phyloP scores from a whole-genome alignment of 2,329 filamentous ascomycete species.

The Byssothecium circinans region DNA sequence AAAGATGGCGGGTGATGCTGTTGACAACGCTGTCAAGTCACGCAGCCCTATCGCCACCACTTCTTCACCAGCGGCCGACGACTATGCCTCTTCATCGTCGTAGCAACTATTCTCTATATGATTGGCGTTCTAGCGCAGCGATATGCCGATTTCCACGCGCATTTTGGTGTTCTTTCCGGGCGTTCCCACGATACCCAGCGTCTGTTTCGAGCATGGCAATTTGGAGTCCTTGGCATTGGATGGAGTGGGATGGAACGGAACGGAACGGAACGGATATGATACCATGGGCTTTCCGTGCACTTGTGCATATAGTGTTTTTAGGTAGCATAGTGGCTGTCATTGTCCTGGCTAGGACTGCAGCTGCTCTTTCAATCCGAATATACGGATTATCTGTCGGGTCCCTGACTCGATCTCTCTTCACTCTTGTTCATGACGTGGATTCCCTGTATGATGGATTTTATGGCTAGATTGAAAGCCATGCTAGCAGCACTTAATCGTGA shows the following conservation, averaged over 20 bases:
- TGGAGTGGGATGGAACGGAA: background rate
- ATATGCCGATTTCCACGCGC: background rate
- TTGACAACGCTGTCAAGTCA: slow-evolving; percentile 67
- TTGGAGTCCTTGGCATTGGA: background rate
- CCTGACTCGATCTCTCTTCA: background rate
- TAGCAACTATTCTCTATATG: background rate
- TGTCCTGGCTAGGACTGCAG: background rate
- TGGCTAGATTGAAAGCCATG: too few relatives aligned
- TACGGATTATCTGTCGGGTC: background rate
- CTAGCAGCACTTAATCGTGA: too few relatives aligned
- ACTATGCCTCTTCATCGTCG: slow-evolving; percentile 28
- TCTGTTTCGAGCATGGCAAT: background rate
- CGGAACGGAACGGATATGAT: background rate
- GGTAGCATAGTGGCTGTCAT: background rate
- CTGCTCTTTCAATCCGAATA: background rate
- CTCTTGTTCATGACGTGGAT: background rate
- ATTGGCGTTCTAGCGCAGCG: slow-evolving; percentile 1
- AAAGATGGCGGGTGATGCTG: slow-evolving; percentile 74
- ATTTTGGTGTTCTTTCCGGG: background rate
- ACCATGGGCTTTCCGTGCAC: slow-evolving; percentile 2
- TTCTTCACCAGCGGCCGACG: slow-evolving; percentile 29
- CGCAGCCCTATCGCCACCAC: slow-evolving; percentile 20
- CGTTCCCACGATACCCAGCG: background rate
- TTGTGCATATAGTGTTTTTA: background rate
- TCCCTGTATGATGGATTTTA: too few relatives aligned